Conservation (phyloP, 2,329 filamentous ascomycete species). For the Diaporthe sp. region DNA sequence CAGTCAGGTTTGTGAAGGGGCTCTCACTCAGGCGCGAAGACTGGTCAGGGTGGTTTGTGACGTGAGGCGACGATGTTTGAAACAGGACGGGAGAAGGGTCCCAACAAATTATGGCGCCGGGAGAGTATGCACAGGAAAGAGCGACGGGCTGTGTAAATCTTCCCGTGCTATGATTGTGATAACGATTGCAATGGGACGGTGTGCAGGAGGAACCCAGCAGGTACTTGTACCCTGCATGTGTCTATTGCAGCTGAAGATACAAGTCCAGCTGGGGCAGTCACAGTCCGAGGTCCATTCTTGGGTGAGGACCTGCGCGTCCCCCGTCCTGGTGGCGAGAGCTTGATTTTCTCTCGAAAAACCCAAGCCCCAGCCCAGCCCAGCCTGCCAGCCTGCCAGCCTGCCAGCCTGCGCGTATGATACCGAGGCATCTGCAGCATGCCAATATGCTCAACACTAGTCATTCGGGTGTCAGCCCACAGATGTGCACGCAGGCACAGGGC, state of each 20-base stretch:
- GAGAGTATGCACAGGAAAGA: neutral
- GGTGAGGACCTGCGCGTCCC: neutral
- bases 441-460: slow-evolving; percentile 22
- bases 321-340: slow-evolving; percentile 19
- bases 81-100: slow-evolving; percentile 10
- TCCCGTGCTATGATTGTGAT: neutral
- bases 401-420: slow-evolving; percentile 2
- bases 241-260: slow-evolving; percentile 7
- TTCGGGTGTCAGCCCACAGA: slow-evolving; percentile 1
- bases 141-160: neutral
- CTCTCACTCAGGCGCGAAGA: neutral
- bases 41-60: neutral
- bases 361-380: neutral
- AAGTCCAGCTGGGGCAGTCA: neutral
- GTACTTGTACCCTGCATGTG: slow-evolving; percentile 16
- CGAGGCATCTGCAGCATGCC: slow-evolving; percentile 23
- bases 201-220: slow-evolving; percentile 11
- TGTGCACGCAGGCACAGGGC: no score
- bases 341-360: slow-evolving; percentile 7
- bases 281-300: neutral
- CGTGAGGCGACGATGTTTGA: slow-evolving; percentile 12
- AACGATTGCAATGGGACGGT: slow-evolving; percentile 5
- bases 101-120: slow-evolving; percentile 25
- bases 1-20: neutral
- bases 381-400: no score